Conservation (phyloP, 345 rosid species). For the Populus pruinosa region DNA sequence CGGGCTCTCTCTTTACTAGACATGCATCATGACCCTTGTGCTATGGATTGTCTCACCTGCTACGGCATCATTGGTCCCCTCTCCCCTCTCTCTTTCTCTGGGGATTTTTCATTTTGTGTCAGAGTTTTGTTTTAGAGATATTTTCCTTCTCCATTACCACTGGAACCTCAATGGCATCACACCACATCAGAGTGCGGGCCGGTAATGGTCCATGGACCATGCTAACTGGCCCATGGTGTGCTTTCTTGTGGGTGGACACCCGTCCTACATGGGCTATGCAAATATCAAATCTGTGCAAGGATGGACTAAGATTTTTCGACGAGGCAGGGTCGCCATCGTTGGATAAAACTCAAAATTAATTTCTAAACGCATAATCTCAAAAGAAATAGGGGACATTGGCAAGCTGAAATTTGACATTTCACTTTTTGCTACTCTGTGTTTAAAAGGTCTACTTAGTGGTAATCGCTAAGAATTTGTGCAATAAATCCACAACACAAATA, state of each 20-base stretch:
- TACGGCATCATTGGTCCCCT: constrained; percentile 16
- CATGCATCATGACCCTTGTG: constrained; percentile 57
- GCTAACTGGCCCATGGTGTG: background rate
- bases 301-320: background rate
- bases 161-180: background rate
- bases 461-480: no score
- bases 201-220: constrained; percentile 1
- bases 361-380: background rate
- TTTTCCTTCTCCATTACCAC: background rate
- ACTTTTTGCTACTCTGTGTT: no score
- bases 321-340: background rate
- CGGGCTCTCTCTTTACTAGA: constrained; percentile 49
- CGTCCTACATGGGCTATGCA: background rate
- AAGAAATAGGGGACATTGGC: background rate
- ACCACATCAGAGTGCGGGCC: no score
- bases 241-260: background rate
- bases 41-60: constrained; percentile 53
- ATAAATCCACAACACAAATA: no score
- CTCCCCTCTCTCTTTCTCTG: background rate
- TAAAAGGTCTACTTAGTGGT: background rate
- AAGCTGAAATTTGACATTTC: background rate
- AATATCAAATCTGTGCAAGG: background rate
- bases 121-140: background rate
- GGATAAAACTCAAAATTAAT: no score
- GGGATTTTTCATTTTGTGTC: background rate